These are phyloP conservation scores for Bidens hawaiensis DNA, from an alignment of 140 eudicot species.

Conservation along the genomic window DNA sequence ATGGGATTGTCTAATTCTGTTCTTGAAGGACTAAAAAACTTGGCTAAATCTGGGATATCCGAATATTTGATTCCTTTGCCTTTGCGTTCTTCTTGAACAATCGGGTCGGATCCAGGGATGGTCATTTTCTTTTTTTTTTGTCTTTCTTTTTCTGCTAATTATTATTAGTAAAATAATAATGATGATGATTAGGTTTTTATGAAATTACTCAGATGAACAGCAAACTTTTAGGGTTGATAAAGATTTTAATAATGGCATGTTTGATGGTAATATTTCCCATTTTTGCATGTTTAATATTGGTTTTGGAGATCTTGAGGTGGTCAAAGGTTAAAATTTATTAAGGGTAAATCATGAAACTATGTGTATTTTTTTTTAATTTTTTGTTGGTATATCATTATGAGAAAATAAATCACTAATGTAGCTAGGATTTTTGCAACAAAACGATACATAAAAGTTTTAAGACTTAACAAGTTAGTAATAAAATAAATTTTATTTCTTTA, in stretches of 20 bases:
- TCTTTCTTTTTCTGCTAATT: too few relatives aligned
- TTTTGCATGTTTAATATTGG: not conserved
- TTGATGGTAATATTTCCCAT: not conserved
- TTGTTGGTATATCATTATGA: too few relatives aligned
- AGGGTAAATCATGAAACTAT: not conserved
- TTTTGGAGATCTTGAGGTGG: constrained; percentile 12
- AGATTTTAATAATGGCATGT: not conserved
- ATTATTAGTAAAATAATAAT: too few relatives aligned
- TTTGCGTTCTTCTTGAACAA: constrained; percentile 1
- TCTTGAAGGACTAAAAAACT: not conserved
- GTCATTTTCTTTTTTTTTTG: constrained; percentile 24
- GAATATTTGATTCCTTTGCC: constrained; percentile 3
- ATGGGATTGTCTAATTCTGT: too few relatives aligned
- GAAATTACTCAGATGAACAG: too few relatives aligned
- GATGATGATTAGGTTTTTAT: too few relatives aligned
- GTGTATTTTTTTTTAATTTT: not conserved
- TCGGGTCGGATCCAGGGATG: too few relatives aligned
- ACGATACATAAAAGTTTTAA: too few relatives aligned
- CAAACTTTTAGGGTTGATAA: not conserved
- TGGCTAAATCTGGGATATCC: constrained; percentile 25
- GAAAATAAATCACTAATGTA: too few relatives aligned
- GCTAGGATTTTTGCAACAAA: too few relatives aligned
- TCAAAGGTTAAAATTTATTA: not conserved
- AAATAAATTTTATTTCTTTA: too few relatives aligned
- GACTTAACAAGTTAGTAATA: too few relatives aligned